Conservation (phyloP, 306 rosid species). For the Inga laurina region DNA sequence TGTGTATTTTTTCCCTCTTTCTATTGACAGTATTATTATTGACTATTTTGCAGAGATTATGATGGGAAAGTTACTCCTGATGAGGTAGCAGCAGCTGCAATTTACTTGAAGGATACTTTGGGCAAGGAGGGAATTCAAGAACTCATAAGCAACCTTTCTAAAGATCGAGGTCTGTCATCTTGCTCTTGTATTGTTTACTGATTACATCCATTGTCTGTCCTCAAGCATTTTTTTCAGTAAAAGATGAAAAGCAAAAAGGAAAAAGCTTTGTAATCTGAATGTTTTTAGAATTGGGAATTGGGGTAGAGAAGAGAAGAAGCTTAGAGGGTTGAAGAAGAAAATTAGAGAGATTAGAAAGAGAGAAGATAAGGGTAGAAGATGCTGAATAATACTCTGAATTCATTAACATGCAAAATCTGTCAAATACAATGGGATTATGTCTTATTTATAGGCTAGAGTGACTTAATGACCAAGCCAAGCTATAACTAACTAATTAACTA, state of each 20-base stretch:
- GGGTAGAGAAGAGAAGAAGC: no score
- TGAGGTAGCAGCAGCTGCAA: constrained; percentile 96
- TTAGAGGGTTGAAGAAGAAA: no score
- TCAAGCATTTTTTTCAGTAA: not conserved
- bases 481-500: no score
- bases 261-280: no score
- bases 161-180: constrained; percentile 67
- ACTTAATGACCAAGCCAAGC: no score
- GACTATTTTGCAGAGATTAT: constrained; percentile 66
- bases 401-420: no score
- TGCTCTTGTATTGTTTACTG: constrained; percentile 7
- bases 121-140: constrained; percentile 96
- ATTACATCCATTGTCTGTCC: constrained; percentile 9
- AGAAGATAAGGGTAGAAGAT: no score
- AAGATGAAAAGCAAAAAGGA: not conserved
- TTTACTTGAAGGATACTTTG: constrained; percentile 82
- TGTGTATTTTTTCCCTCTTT: not conserved
- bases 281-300: no score
- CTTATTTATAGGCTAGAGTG: no score
- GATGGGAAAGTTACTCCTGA: constrained; percentile 97
- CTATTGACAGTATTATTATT: not conserved
- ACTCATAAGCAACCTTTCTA: constrained; percentile 84
- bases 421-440: no score
- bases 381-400: no score
- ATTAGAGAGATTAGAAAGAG: no score